phyloP scores from a whole-genome alignment of 192 early-diverging fungal genomes.

The Coemansia aciculifera region DNA sequence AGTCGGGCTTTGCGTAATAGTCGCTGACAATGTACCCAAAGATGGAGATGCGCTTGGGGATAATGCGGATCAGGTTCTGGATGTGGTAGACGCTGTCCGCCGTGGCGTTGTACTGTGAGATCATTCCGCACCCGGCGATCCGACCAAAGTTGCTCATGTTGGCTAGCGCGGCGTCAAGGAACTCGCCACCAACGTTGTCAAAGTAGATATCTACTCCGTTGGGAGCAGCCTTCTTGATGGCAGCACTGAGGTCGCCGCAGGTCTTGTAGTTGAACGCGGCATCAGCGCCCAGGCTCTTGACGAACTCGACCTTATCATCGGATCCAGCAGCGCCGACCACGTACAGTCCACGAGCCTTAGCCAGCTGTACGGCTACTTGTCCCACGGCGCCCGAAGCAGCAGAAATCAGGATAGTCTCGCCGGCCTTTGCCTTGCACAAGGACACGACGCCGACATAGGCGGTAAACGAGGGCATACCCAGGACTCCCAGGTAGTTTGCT shows the following conservation, averaged over 20 bases:
- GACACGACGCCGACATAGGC: conserved; percentile 70
- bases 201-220: conserved; percentile 87
- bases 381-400: conserved; percentile 81
- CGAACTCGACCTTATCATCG: conserved; percentile 78
- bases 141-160: conserved; percentile 66
- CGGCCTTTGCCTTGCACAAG: conserved; percentile 70
- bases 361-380: conserved; percentile 77
- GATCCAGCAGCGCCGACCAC: conserved; percentile 84
- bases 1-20: conserved; percentile 47
- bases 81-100: conserved; percentile 53
- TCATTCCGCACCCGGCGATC: conserved; percentile 73
- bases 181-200: conserved; percentile 82
- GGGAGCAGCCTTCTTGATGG: conserved; percentile 65
- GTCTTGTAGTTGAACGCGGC: conserved; percentile 94
- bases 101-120: conserved; percentile 65
- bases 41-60: conserved; percentile 60
- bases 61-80: conserved; percentile 60
- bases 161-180: conserved; percentile 70
- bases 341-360: conserved; percentile 67
- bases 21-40: conserved; percentile 66
- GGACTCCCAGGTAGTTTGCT: conserved; percentile 61
- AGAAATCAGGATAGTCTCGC: conserved; percentile 81
- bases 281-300: conserved; percentile 75
- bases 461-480: conserved; percentile 82
- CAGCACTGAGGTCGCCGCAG: conserved; percentile 38